phyloP scores from a whole-genome alignment of 192 early-diverging fungal species.

The Entomortierella parvispora region DNA sequence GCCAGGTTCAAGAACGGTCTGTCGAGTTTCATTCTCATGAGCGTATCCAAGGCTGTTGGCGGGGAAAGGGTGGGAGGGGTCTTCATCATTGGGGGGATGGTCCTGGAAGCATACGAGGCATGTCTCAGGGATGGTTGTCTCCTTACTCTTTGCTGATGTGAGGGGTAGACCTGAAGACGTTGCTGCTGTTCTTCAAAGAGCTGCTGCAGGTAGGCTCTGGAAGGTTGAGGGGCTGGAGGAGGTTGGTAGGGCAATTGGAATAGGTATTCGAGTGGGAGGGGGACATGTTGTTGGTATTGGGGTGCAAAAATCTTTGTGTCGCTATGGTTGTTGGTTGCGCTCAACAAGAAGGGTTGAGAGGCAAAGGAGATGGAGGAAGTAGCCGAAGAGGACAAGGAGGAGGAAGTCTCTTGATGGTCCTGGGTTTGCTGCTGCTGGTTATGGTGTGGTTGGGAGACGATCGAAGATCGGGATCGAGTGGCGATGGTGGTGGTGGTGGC shows the following conservation, averaged over 20 bases:
- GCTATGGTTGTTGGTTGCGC: constrained; percentile 1
- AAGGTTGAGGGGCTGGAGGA: constrained; percentile 4
- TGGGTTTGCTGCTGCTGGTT: background rate
- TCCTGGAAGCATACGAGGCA: constrained; percentile 26
- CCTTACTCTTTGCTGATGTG: constrained; percentile 20
- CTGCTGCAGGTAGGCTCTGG: background rate
- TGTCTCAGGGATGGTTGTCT: constrained; percentile 12
- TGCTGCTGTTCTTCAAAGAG: background rate
- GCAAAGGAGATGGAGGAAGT: constrained; percentile 6
- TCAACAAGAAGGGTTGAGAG: constrained; percentile 10
- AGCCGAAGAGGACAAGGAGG: background rate
- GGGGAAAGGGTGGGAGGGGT: background rate
- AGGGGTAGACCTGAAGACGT: constrained; percentile 3
- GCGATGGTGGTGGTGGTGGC: constrained; percentile 13
- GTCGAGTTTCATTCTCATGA: constrained; percentile 21
- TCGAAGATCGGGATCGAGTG: constrained; percentile 1
- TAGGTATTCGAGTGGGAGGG: constrained; percentile 15
- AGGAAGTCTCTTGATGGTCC: background rate
- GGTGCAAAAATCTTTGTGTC: constrained; percentile 39
- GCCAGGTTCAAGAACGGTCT: constrained; percentile 26
- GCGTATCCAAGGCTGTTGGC: background rate
- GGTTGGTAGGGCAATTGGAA: constrained; percentile 21
- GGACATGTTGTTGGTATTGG: constrained; percentile 22
- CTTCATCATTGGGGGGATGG: constrained; percentile 31
- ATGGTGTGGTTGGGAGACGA: background rate